Base-by-base conservation (phyloP, 1,139 yeast genomes). In the Ogataea hybrid region DNA sequence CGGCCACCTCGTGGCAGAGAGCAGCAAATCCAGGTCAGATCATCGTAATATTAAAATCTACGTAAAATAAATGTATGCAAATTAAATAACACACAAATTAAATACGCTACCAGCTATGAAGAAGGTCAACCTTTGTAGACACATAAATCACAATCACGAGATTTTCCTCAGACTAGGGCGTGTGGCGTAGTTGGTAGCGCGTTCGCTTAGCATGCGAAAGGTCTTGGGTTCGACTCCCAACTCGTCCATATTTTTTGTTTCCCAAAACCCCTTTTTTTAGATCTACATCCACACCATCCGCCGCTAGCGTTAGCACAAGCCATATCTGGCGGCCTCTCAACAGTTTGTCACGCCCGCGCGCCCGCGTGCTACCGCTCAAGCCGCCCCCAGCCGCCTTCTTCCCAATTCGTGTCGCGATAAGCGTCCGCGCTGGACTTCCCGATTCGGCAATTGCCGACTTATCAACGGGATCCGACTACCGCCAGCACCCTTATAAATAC, bases 141-240 rank as follows among this genome's bases (percentile, higher is more conserved):
- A 17, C 11, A 10, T 28, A 3, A 14, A 28, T 4, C 10, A 27
- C 11, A 6, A 7, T 18, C 11, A 15, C 30, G 8, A 5, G 4
- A 1, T 14, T 28, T 21, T 7, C 9, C 3, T 9, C 12, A 32
- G 14, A 17, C 27, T 10, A 29, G 49, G 49, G 49, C 49, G 43
- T 46, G 49, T 46, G 49, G 49, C 49, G 49, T 43, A 46, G 49
- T 46, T 46, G 49, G 49, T 46, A 46, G 49, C 49, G 49, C 49
- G 49, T 46, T 46, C 49, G 49, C 49, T 46, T 46, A 46, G 48
- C 47, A 47, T 43, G 49, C 49, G 49, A 46, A 46, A 46, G 48
- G 47, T 43, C 48, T 45, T 48, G 51, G 51, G 51, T 48, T 48
- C 51, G 41, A 48, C 43, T 48, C 51, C 51, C 51, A 48, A 48